A percentile compares a stretch with the other conserved stretches of the same genome.
Conservation (phyloP, 371 early-diverging fungal genomes). For the Mortierella polycephala region DNA sequence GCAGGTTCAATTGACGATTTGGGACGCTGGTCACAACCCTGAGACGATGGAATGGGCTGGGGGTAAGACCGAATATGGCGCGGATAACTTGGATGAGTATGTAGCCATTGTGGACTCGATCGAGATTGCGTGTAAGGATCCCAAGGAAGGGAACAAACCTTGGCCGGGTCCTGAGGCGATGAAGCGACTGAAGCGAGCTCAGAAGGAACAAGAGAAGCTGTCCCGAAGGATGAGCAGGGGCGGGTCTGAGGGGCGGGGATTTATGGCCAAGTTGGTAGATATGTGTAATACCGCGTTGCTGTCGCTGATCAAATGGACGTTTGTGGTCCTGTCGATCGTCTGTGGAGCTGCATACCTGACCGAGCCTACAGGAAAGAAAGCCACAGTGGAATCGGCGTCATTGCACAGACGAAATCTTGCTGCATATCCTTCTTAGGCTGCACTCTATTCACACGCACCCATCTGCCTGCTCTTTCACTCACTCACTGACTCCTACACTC, state of each 20-base stretch:
- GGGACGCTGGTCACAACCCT: constrained; percentile 35
- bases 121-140: constrained; percentile 29
- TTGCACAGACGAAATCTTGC: neutral
- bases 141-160: constrained; percentile 36
- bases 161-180: constrained; percentile 48
- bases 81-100: constrained; percentile 33
- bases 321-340: constrained; percentile 29
- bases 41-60: constrained; percentile 35
- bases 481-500: too few species aligned
- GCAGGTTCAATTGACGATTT: constrained; percentile 43
- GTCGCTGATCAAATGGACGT: constrained; percentile 45
- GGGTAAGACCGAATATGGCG: constrained; percentile 31
- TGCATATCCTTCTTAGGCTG: too few species aligned
- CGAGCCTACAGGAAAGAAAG: constrained; percentile 15
- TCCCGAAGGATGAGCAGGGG: constrained; percentile 2
- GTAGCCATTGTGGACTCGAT: constrained; percentile 28
- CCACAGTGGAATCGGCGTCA: neutral
- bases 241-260: neutral
- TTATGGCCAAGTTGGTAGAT: neutral
- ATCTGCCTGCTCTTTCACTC: too few species aligned
- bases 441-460: too few species aligned
- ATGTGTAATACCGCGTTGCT: constrained; percentile 22
- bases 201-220: neutral
- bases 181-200: constrained; percentile 28
- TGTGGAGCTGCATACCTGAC: constrained; percentile 44